A percentile compares a stretch with the other conserved stretches of the same genome.
These are phyloP conservation scores for Cerrena zonata DNA, from an alignment of 1,284 basidiomycete genomes.

Conservation along the genomic window DNA sequence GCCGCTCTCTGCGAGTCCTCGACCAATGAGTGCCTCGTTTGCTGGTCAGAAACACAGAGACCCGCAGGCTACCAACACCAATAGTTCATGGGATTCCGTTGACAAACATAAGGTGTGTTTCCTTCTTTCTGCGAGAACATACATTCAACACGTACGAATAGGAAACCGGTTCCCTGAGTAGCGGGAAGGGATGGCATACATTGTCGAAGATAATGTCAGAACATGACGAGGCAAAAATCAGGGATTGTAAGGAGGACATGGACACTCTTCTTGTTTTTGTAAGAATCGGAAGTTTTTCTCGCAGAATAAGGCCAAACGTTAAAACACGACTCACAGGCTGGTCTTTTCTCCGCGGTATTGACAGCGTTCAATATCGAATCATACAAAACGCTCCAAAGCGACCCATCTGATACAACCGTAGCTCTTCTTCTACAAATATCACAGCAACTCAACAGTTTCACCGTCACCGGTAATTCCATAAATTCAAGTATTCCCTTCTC, in stretches of 20 bases:
- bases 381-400: slow-evolving; percentile 7
- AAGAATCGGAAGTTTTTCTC: background rate
- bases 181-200: slow-evolving; percentile 1
- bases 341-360: slow-evolving; percentile 10
- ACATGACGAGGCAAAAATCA: slow-evolving; percentile 8
- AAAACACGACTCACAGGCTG: slow-evolving; percentile 3
- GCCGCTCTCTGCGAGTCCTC: background rate
- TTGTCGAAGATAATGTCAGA: slow-evolving; percentile 2
- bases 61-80: background rate
- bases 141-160: background rate
- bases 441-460: slow-evolving; percentile 12
- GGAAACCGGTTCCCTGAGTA: background rate
- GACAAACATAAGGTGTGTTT: background rate
- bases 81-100: background rate
- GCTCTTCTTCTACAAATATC: slow-evolving; percentile 13
- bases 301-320: background rate
- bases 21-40: background rate
- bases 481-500: slow-evolving; percentile 7
- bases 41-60: background rate
- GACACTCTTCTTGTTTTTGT: slow-evolving; percentile 10
- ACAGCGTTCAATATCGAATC: slow-evolving; percentile 9
- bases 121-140: background rate
- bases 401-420: background rate
- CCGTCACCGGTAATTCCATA: slow-evolving; percentile 4
- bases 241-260: slow-evolving; percentile 11